These are phyloP conservation scores for Penicillium sp. DNA, from an alignment of 2,329 filamentous ascomycete species.

Conservation along the genomic window DNA sequence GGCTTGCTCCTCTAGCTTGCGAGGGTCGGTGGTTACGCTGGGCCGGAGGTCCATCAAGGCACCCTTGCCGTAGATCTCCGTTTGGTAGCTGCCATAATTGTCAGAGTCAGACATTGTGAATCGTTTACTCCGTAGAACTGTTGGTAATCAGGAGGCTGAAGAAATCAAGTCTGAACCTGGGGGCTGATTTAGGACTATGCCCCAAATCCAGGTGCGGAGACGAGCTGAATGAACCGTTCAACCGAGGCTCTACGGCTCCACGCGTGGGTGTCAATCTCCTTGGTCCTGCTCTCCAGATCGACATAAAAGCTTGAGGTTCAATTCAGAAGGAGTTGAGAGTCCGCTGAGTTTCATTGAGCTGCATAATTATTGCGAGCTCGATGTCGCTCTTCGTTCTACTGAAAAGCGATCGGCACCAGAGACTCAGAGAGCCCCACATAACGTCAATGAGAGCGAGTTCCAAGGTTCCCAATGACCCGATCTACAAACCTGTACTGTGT, in stretches of 20 bases:
- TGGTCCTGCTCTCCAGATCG: too few relatives aligned
- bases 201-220: neutral
- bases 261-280: neutral
- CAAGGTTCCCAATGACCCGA: too few relatives aligned
- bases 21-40: slow-evolving; percentile 57
- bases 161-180: neutral
- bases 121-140: too few relatives aligned
- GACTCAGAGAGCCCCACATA: slow-evolving; percentile 37
- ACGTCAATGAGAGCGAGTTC: slow-evolving; percentile 42
- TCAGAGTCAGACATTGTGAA: slow-evolving; percentile 30
- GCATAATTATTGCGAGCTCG: neutral
- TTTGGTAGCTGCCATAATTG: slow-evolving; percentile 47
- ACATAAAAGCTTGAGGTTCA: too few relatives aligned
- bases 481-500: slow-evolving; percentile 34
- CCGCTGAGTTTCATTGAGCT: neutral
- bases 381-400: neutral
- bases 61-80: slow-evolving; percentile 52
- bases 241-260: neutral
- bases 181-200: neutral
- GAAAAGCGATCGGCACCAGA: slow-evolving; percentile 43
- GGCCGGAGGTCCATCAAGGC: slow-evolving; percentile 50
- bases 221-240: too few relatives aligned
- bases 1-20: slow-evolving; percentile 55
- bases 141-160: neutral
- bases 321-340: too few relatives aligned